Base-by-base conservation (phyloP, 2,329 filamentous ascomycete species). In the Camptophora hylomeconis region DNA sequence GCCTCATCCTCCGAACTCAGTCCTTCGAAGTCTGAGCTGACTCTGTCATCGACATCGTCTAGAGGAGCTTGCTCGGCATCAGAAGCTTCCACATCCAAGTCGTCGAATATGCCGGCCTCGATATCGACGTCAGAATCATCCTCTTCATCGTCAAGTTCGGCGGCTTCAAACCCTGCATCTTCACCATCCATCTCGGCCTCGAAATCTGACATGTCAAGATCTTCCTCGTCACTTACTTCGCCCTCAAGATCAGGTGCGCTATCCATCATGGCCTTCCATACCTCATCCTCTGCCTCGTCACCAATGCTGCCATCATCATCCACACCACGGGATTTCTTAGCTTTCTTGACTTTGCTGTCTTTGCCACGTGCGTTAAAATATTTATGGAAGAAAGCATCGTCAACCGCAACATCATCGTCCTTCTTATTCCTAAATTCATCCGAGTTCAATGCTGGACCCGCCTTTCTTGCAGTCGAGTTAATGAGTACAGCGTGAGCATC, bases 341-440 rank as follows among this genome's bases (percentile, higher is more conserved):
- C 61, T 46, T 65, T 69, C 40, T 65, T 61, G 45, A 63, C 67
- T 37, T 52, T 52, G 46, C 67, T 65, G 42, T 63, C 69, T 54
- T 75, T 83, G 38, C 74, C 73, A 31, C 80, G 58, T 37, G 76
- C 71, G 36, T 72, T 76, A 58, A 98, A 98, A 69, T 98, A 98
- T 42, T 83, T 76, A 55, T 98, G 89, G 71, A 98, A 98, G 71
- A 98, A 98, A 20, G 84, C 80, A 50, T 98, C 89, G 41, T 98
- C 86, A 1, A 75, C 82, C 3, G 80, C 75, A 24, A 98, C 78
- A 30, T 95, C 76, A 39, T 83, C 76, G n/a, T 70, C 66, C 59
- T 83, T 86, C 69, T 82, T 83, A 47, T 76, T 77, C 82, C 84
- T 93, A 65, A 98, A 98, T 3, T 72, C 64, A 38, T 92, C 80